Percentiles rank a stretch among this genome's conserved stretches.
Conservation (phyloP, 345 rosid species). For the Capsella bursapastoris region DNA sequence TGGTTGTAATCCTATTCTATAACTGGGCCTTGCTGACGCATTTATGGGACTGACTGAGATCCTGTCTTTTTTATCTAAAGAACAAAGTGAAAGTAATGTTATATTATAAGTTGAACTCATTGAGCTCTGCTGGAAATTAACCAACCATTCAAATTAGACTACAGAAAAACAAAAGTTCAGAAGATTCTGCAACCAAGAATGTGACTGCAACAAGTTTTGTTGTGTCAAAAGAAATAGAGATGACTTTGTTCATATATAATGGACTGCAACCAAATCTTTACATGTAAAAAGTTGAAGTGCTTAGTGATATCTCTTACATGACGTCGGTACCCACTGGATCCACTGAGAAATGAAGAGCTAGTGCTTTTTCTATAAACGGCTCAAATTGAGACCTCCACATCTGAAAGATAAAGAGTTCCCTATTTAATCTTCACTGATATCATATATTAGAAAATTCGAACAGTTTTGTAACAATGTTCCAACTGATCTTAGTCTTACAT, state of each 20-base stretch:
- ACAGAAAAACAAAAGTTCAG: constrained; percentile 30
- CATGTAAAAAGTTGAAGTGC: constrained; percentile 16
- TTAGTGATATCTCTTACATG: constrained; percentile 56
- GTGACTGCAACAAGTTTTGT: constrained; percentile 14
- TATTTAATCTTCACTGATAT: neutral
- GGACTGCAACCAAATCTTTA: constrained; percentile 15
- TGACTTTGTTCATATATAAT: constrained; percentile 1
- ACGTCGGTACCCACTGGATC: constrained; percentile 84
- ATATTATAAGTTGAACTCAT: neutral
- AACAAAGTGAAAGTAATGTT: neutral
- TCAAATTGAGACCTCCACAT: constrained; percentile 71
- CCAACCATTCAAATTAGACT: neutral
- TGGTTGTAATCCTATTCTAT: neutral
- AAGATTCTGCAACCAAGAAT: constrained; percentile 52
- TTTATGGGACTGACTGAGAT: neutral
- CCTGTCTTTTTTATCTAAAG: neutral
- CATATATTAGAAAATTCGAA: neutral
- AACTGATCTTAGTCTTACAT: constrained; percentile 52
- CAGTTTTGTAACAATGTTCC: neutral
- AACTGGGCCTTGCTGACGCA: constrained; percentile 2
- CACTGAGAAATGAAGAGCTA: constrained; percentile 65
- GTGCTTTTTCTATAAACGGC: constrained; percentile 51
- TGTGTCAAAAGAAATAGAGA: constrained; percentile 8
- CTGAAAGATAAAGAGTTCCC: constrained; percentile 48
- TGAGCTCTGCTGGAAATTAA: neutral